Base-by-base conservation (phyloP, 352 stramenopile genomes). In the Saprolegnia diclina region DNA sequence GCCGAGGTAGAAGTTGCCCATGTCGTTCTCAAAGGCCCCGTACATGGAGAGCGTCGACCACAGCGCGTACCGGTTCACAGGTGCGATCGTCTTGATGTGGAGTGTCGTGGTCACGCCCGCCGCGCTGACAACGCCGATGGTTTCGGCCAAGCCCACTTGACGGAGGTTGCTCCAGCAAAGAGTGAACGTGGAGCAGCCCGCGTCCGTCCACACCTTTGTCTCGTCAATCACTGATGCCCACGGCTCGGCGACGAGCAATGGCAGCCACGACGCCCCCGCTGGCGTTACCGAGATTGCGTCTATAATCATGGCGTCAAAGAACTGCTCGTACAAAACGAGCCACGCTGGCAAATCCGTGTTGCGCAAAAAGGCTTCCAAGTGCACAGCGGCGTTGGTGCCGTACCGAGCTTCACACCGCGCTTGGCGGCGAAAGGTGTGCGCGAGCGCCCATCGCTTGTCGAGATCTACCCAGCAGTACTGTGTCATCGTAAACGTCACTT, bases 391-490 rank as follows among this genome's bases (percentile, higher is more conserved):
- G 26, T 69, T 69, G 16, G 21, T 21, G 18, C 13, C 18, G 19
- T 69, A 37, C 13, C 44, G 38, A 26, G 37, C 19, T 22, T 48
- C 21, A 21, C 63, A 69, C 26, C 63, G 48, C 38, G 19, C 16
- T 42, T 57, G 45, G 1, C 63, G 63, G 13, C 52, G 48, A 18
- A 21, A 21, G 37, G 42, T 69, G 37, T 69, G 63, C 4, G 44
- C 63, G 13, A 69, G 19, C 18, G 37, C 45, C 63, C 63, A 69
- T 26, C 9, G 32, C 26, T 52, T 44, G 10, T 69, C 45, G 9
- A 69, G 50, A 46, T 69, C 63, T 4, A 61, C 6, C 63, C 63
- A 69, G 53, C 63, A 69, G 21, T 69, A 69, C 19, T 37, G 45
- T 6, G 45, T 48, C 18, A 56, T 45, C 13, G 61, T 18, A 40